Conservation (phyloP, 2,329 filamentous ascomycete genomes). For the Davidsoniella eucalypti region DNA sequence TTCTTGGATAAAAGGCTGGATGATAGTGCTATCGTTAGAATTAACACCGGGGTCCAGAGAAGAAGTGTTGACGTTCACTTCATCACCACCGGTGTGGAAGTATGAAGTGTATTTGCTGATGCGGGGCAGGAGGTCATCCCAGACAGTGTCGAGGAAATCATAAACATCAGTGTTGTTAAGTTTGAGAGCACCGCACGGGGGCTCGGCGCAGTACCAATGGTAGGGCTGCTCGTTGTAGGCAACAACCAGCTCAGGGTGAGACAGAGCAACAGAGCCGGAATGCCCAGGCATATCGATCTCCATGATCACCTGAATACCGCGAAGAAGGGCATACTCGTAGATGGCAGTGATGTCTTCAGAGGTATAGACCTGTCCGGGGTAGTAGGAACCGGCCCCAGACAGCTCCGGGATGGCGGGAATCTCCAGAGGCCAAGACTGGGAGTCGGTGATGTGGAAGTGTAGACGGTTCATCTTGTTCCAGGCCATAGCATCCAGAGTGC, state of each 20-base stretch:
- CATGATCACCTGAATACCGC: slow-evolving; percentile 54
- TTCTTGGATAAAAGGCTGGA: slow-evolving; percentile 61
- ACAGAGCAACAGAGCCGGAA: slow-evolving; percentile 48
- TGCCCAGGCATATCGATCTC: slow-evolving; percentile 75
- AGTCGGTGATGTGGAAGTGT: slow-evolving; percentile 68
- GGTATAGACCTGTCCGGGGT: slow-evolving; percentile 48
- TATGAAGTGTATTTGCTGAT: slow-evolving; percentile 51
- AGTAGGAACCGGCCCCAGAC: slow-evolving; percentile 57
- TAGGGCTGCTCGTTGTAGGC: slow-evolving; percentile 43
- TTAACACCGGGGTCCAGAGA: slow-evolving; percentile 54
- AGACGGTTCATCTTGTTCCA: slow-evolving; percentile 75
- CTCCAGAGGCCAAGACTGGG: slow-evolving; percentile 73
- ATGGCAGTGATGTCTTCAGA: slow-evolving; percentile 46
- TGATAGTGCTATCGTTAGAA: slow-evolving; percentile 45
- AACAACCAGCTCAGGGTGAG: slow-evolving; percentile 55
- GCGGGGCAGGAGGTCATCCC: slow-evolving; percentile 61
- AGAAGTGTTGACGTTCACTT: slow-evolving; percentile 65
- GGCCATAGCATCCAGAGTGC: slow-evolving; percentile 58
- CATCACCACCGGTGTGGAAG: slow-evolving; percentile 80
- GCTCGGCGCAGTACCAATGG: slow-evolving; percentile 42
- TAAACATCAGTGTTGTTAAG: slow-evolving; percentile 57
- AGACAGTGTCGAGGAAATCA: slow-evolving; percentile 53
- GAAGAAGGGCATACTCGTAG: slow-evolving; percentile 51
- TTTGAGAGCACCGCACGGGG: slow-evolving; percentile 54
- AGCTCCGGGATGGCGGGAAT: slow-evolving; percentile 60